Percentiles rank a stretch among this genome's conserved stretches.
phyloP scores from a whole-genome alignment of 805 yeast species.

The Limtongia smithiae region DNA sequence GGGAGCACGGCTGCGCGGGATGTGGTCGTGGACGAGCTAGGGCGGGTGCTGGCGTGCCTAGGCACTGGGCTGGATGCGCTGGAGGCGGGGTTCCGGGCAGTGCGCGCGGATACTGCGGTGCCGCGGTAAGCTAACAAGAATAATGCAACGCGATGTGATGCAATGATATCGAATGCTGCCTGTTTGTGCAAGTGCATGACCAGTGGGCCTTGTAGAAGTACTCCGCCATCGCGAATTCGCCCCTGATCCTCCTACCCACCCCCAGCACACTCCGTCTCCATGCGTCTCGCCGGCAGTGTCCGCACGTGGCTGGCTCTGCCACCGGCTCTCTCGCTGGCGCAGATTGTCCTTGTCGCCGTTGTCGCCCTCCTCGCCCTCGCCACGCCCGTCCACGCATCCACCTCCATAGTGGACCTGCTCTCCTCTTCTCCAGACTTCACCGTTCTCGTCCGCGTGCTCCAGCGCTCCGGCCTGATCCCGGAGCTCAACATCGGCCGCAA shows the following conservation, averaged over 20 bases:
- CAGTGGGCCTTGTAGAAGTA: too few relatives aligned
- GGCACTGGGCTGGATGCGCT: conserved; percentile 22
- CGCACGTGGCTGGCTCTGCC: too few relatives aligned
- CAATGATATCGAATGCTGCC: too few relatives aligned
- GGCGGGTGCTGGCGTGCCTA: conserved; percentile 13
- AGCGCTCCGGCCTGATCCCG: conserved; percentile 26
- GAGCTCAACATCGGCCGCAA: conserved; percentile 23
- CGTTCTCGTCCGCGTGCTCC: conserved; percentile 20
- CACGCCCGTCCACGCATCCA: conserved; percentile 14
- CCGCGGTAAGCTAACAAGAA: neutral
- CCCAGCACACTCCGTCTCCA: too few relatives aligned
- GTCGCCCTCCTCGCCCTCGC: neutral
- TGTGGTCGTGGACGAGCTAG: conserved; percentile 18
- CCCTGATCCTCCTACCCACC: too few relatives aligned
- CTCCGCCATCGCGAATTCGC: too few relatives aligned
- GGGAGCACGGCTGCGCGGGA: conserved; percentile 2
- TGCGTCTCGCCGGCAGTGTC: too few relatives aligned
- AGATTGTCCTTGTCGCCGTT: neutral
- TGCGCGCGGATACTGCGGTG: conserved; percentile 20
- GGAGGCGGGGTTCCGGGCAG: conserved; percentile 23
- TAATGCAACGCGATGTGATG: too few relatives aligned
- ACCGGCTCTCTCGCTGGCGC: too few relatives aligned
- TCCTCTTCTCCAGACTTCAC: conserved; percentile 28
- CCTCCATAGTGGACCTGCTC: conserved; percentile 22
- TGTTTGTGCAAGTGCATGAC: too few relatives aligned